Percentiles rank a stretch among this genome's conserved stretches.
Evolutionary conservation across 148 eudicot species (phyloP).

Genomic region (Chenopodium suecicum): DNA sequence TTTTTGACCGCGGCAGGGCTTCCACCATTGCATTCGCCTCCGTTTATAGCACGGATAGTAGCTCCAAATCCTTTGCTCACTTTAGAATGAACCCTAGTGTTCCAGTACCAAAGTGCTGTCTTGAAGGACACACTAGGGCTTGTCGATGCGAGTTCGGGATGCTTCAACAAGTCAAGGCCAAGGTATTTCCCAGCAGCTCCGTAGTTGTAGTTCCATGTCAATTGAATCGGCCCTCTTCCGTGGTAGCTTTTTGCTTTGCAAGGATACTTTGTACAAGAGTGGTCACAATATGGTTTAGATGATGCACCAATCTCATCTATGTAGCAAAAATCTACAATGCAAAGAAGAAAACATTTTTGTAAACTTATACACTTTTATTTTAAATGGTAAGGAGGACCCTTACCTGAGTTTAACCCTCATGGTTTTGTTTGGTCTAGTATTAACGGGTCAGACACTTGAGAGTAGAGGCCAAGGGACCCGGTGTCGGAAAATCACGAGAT

Average conservation of each 20-base stretch:
- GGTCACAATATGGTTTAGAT: constrained; percentile 38
- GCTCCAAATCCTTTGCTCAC: constrained; percentile 27
- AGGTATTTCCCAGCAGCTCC: constrained; percentile 37
- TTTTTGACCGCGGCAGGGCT: constrained; percentile 9
- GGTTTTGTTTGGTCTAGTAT: no score
- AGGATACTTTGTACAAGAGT: constrained; percentile 25
- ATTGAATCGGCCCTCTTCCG: constrained; percentile 48
- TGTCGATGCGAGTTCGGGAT: constrained; percentile 35
- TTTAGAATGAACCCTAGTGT: constrained; percentile 22
- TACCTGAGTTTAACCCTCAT: no score
- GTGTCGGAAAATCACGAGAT: no score
- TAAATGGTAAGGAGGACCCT: no score
- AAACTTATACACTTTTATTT: no score
- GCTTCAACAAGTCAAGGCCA: constrained; percentile 31
- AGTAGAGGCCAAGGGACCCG: no score
- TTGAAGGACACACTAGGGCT: constrained; percentile 32
- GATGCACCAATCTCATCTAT: constrained; percentile 40
- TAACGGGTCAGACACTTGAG: no score
- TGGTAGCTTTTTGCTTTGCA: constrained; percentile 39
- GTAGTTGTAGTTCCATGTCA: constrained; percentile 48
- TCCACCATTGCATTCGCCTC: constrained; percentile 27
- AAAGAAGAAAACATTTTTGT: not conserved
- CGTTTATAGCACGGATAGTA: constrained; percentile 30
- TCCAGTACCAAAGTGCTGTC: constrained; percentile 41
- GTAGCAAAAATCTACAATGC: constrained; percentile 43